phyloP scores from a whole-genome alignment of 176 grass and related monocot genomes.

The Eragrostis nindensis region DNA sequence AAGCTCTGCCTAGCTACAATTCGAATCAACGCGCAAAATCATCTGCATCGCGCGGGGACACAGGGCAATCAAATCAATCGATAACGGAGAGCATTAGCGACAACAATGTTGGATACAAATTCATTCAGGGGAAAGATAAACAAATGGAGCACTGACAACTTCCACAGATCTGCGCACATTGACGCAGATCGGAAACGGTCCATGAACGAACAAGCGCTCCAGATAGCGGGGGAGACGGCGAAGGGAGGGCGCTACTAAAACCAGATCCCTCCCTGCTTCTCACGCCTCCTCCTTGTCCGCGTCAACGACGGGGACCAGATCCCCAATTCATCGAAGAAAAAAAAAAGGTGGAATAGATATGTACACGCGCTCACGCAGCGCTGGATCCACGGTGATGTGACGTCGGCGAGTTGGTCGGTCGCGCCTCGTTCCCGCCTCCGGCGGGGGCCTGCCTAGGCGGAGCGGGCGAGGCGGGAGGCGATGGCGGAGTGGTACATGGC shows the following conservation, averaged over 20 bases:
- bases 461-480: slow-evolving; percentile 83
- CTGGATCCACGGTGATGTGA: not conserved
- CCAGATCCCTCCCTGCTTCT: not conserved
- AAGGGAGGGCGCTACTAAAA: slow-evolving; percentile 11
- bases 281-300: not conserved
- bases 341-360: slow-evolving; percentile 4
- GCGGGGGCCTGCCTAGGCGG: not conserved
- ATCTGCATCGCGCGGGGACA: too few species aligned
- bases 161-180: slow-evolving; percentile 6
- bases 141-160: not conserved
- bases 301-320: not conserved
- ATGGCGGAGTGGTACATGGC: slow-evolving; percentile 98
- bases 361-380: not conserved
- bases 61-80: not conserved
- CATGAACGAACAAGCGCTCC: not conserved
- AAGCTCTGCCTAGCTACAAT: too few species aligned
- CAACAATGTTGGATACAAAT: not conserved
- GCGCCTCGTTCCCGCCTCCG: not conserved
- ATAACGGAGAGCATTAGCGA: not conserved
- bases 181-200: not conserved
- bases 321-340: not conserved
- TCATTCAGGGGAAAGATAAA: not conserved
- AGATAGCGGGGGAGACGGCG: not conserved
- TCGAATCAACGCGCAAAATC: too few species aligned
- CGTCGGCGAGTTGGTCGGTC: slow-evolving; percentile 17